Percentiles rank a stretch among this genome's conserved stretches.
phyloP scores from a whole-genome alignment of 768 basidiomycete species.

The Dictyophora rubrovolvata region DNA sequence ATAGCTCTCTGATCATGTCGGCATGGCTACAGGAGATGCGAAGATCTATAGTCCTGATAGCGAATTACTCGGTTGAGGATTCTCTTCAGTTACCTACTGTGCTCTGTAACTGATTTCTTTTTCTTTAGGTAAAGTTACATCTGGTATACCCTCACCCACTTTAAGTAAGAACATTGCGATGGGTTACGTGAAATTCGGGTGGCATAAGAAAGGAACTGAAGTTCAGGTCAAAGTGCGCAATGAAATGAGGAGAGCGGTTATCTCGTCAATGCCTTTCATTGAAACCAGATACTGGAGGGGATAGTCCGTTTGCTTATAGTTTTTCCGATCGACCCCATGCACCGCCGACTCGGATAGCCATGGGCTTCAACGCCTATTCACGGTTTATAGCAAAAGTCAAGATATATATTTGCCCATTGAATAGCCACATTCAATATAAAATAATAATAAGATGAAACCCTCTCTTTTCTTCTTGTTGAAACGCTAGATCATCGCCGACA shows the following conservation, averaged over 20 bases:
- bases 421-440: no score
- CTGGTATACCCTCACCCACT: slow-evolving; percentile 92
- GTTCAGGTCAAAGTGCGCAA: slow-evolving; percentile 78
- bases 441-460: no score
- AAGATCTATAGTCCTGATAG: slow-evolving; percentile 52
- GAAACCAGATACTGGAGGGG: slow-evolving; percentile 76
- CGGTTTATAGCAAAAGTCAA: no score
- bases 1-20: slow-evolving; percentile 2
- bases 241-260: slow-evolving; percentile 61
- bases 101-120: neutral
- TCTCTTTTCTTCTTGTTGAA: no score
- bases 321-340: neutral
- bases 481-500: no score
- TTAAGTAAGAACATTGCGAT: slow-evolving; percentile 89
- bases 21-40: slow-evolving; percentile 52
- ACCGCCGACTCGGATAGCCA: no score
- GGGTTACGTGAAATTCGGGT: slow-evolving; percentile 77
- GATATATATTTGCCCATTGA: no score
- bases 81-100: neutral
- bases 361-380: no score
- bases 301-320: slow-evolving; percentile 6
- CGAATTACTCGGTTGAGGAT: slow-evolving; percentile 46
- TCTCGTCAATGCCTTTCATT: slow-evolving; percentile 84
- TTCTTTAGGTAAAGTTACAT: slow-evolving; percentile 62
- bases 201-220: slow-evolving; percentile 85